Evolutionary conservation across 2,329 filamentous ascomycete species (phyloP).

Genomic region (Hymenoscyphus albidus): DNA sequence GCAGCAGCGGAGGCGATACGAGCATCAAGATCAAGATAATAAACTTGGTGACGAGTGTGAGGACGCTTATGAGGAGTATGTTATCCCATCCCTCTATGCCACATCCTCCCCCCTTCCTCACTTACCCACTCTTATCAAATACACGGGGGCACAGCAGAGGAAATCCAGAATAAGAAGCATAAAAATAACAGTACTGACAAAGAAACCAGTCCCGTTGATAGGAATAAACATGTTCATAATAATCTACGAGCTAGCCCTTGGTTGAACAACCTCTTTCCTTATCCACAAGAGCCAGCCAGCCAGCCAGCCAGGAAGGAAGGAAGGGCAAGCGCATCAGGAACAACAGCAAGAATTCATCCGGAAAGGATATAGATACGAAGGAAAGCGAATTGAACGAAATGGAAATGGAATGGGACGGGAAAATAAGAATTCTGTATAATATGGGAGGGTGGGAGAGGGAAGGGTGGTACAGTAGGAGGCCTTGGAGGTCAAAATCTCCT

Average conservation of each 20-base stretch:
- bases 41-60: constrained; percentile 83
- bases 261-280: constrained; percentile 40
- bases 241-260: constrained; percentile 73
- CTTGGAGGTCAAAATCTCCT: too few relatives aligned
- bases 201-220: constrained; percentile 70
- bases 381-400: too few relatives aligned
- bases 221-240: constrained; percentile 80
- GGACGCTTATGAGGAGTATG: constrained; percentile 90
- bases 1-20: constrained; percentile 56
- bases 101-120: not conserved
- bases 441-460: too few relatives aligned
- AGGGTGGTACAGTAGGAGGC: too few relatives aligned
- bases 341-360: too few relatives aligned
- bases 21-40: constrained; percentile 85
- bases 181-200: not conserved
- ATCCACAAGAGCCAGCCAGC: not conserved
- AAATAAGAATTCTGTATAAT: too few relatives aligned
- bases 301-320: too few relatives aligned
- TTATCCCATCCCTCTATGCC: constrained; percentile 26
- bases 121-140: too few relatives aligned
- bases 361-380: too few relatives aligned
- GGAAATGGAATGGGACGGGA: too few relatives aligned
- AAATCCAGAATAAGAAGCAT: too few relatives aligned
- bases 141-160: not conserved
- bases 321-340: too few relatives aligned